A percentile compares a stretch with the other conserved stretches of the same genome.
These are phyloP conservation scores for Aspergillus sclerotiicarbonarius DNA, from an alignment of 495 filamentous ascomycete genomes.

Conservation along the genomic window DNA sequence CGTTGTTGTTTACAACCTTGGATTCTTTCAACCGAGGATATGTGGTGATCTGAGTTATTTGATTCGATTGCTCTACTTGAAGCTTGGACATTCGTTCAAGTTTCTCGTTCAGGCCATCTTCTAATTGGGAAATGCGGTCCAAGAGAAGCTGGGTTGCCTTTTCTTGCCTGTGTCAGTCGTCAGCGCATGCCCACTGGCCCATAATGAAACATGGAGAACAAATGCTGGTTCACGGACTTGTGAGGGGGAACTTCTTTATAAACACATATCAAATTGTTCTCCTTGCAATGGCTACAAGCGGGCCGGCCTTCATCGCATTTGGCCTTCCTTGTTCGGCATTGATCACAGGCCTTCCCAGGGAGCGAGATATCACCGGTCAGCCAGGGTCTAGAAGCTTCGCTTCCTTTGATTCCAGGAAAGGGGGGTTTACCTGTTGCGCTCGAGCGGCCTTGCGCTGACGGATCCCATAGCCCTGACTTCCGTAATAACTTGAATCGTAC, in stretches of 20 bases:
- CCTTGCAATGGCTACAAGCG: conserved; percentile 57
- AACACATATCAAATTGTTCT: conserved; percentile 53
- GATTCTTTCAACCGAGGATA: conserved; percentile 10
- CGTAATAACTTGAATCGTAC: conserved; percentile 34
- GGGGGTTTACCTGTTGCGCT: conserved; percentile 39
- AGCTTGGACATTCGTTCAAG: conserved; percentile 15
- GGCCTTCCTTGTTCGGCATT: conserved; percentile 60
- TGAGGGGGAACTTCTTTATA: conserved; percentile 61
- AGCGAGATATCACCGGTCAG: conserved; percentile 10
- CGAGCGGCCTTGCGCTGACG: conserved; percentile 44
- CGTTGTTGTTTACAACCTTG: conserved; percentile 8
- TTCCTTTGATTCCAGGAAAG: no score
- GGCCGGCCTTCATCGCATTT: conserved; percentile 63
- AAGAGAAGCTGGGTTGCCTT: conserved; percentile 40
- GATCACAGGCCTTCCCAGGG: conserved; percentile 54
- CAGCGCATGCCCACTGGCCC: conserved; percentile 2
- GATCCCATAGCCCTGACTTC: conserved; percentile 32
- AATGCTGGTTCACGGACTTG: conserved; percentile 41
- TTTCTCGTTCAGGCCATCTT: conserved; percentile 26
- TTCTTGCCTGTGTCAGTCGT: conserved; percentile 33
- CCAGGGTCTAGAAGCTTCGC: neutral
- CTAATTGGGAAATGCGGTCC: conserved; percentile 30
- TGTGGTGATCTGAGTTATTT: conserved; percentile 7
- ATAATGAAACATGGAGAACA: neutral
- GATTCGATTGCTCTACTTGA: conserved; percentile 15